A percentile compares a stretch with the other conserved stretches of the same genome.
Conservation (phyloP, 768 basidiomycete species). For the Boletus subparvulus region DNA sequence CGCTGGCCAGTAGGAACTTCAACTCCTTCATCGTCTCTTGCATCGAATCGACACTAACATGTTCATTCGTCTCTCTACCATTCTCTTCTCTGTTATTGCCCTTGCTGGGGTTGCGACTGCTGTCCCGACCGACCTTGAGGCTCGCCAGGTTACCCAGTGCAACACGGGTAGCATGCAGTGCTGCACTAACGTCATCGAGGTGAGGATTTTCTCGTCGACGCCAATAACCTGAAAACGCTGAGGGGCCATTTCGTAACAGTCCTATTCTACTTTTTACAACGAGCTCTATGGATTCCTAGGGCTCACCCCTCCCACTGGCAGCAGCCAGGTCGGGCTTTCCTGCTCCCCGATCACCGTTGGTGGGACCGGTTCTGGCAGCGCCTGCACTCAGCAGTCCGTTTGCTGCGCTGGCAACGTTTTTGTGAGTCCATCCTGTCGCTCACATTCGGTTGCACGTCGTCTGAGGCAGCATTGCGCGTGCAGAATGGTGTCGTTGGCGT, state of each 20-base stretch:
- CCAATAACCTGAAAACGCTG: not conserved
- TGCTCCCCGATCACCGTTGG: not conserved
- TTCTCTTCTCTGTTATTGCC: constrained; percentile 1
- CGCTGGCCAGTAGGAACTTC: not conserved
- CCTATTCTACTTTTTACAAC: not conserved
- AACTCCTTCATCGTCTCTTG: not conserved
- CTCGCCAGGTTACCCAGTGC: no score
- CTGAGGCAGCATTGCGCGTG: not conserved
- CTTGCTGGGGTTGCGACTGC: constrained; percentile 3
- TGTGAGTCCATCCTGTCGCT: not conserved
- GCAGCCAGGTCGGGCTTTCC: not conserved
- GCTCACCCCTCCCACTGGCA: not conserved
- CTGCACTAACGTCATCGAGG: not conserved
- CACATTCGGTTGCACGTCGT: not conserved
- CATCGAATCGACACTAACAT: not conserved
- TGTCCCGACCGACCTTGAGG: constrained; percentile 1
- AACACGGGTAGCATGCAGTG: constrained; percentile 36
- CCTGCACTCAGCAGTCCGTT: not conserved
- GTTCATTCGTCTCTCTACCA: constrained; percentile 3
- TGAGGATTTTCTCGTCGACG: not conserved
- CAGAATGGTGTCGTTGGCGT: not conserved
- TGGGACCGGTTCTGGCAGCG: not conserved
- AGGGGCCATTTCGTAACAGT: not conserved
- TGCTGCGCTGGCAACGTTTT: not conserved
- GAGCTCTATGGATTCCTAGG: not conserved